These are phyloP conservation scores for Glebionis coronaria DNA, from an alignment of 129 eudicot species.

Conservation along the genomic window DNA sequence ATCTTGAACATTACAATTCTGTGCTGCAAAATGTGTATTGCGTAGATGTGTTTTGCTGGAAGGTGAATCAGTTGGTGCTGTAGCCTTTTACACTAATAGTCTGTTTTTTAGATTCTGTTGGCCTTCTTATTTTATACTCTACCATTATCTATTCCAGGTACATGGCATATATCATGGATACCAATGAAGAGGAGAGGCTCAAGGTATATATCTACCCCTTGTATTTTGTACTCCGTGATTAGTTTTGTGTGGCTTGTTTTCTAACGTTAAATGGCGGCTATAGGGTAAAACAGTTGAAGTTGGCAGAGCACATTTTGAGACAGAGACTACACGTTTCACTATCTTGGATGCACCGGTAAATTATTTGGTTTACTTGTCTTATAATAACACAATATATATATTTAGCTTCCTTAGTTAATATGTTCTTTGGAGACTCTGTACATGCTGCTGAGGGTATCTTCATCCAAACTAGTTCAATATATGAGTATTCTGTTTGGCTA, in stretches of 20 bases:
- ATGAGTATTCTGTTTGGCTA: too few species aligned
- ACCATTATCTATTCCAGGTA: slow-evolving; percentile 46
- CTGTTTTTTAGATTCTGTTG: too few species aligned
- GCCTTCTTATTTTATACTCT: not conserved
- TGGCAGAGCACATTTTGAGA: slow-evolving; percentile 96
- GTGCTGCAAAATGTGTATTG: too few species aligned
- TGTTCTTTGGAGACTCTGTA: too few species aligned
- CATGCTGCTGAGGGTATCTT: too few species aligned
- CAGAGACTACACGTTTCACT: slow-evolving; percentile 79
- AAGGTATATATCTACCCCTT: slow-evolving; percentile 46
- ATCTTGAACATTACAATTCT: not conserved
- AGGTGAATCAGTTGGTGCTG: too few species aligned
- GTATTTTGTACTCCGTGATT: not conserved
- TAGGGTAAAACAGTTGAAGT: slow-evolving; percentile 98
- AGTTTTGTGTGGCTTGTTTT: not conserved
- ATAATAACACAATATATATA: too few species aligned
- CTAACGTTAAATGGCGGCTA: slow-evolving; percentile 11
- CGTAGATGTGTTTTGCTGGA: too few species aligned
- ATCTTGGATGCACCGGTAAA: slow-evolving; percentile 98
- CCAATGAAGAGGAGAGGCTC: slow-evolving; percentile 92
- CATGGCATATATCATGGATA: slow-evolving; percentile 97
- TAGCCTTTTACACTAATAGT: too few species aligned
- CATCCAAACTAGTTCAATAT: too few species aligned
- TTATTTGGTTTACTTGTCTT: not conserved
- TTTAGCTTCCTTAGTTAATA: too few species aligned